Evolutionary conservation across 2,329 filamentous ascomycete species (phyloP).

Genomic region (Fusarium liriodendri): DNA sequence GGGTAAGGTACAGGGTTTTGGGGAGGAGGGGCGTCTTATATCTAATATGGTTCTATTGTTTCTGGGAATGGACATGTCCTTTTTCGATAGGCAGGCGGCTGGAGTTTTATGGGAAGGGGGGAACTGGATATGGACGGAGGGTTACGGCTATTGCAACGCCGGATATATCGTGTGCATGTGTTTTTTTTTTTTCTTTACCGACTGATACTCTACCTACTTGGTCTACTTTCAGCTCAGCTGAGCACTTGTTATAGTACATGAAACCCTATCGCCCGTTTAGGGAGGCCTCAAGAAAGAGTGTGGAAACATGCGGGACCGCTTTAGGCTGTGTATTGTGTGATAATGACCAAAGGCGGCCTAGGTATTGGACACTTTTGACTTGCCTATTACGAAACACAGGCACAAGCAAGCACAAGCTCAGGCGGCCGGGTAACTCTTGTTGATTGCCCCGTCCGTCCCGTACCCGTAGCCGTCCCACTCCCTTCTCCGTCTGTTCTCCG

Average conservation of each 20-base stretch:
- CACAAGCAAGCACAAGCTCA: background rate
- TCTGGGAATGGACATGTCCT: background rate
- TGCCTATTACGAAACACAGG: background rate
- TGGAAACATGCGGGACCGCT: background rate
- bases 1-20: too few species aligned
- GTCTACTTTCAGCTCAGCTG: background rate
- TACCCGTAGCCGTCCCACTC: background rate
- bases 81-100: background rate
- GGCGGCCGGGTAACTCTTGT: background rate
- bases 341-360: background rate
- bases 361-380: background rate
- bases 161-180: background rate
- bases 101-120: background rate
- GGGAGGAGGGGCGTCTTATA: conserved; percentile 9
- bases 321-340: background rate
- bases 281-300: background rate
- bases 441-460: background rate
- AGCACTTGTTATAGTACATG: background rate
- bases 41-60: background rate
- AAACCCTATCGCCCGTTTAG: background rate
- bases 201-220: background rate
- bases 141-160: background rate
- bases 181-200: background rate
- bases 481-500: background rate
- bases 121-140: background rate